Conservation (phyloP, 2,329 filamentous ascomycete genomes). For the Alternaria alternata region DNA sequence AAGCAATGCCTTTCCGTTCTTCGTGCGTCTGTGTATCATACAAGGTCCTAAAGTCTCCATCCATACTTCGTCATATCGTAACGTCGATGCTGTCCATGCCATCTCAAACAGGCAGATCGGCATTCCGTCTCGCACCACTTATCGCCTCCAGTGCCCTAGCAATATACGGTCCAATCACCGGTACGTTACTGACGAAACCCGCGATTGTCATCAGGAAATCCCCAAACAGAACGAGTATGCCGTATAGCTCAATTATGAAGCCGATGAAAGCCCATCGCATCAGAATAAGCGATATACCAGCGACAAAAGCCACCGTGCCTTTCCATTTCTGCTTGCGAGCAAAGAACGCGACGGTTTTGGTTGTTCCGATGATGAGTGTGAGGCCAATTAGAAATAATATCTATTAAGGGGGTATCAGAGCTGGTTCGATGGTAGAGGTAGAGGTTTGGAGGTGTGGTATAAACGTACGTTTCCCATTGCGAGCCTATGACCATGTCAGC, state of each 20-base stretch:
- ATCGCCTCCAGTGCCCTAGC: conserved; percentile 67
- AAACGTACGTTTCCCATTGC: conserved; percentile 90
- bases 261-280: conserved; percentile 90
- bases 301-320: conserved; percentile 87
- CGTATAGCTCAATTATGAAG: conserved; percentile 90
- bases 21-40: conserved; percentile 7
- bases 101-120: conserved; percentile 23
- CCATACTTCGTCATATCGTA: neutral
- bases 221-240: conserved; percentile 91
- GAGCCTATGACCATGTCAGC: conserved; percentile 65
- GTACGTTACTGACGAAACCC: conserved; percentile 83
- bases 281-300: conserved; percentile 84
- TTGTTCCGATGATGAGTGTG: conserved; percentile 90
- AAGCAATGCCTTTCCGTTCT: neutral
- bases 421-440: neutral
- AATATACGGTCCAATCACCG: conserved; percentile 87
- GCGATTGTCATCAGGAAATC: conserved; percentile 95
- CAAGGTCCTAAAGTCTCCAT: neutral
- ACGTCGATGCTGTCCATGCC: neutral
- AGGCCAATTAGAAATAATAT: conserved; percentile 98
- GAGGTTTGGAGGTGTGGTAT: conserved; percentile 2
- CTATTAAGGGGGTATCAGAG: conserved; percentile 55
- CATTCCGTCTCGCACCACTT: conserved; percentile 21
- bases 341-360: conserved; percentile 94
- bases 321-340: conserved; percentile 90